Evolutionary conservation across 2,329 filamentous ascomycete species (phyloP).

Genomic region (Dryadomyces quercivorus): DNA sequence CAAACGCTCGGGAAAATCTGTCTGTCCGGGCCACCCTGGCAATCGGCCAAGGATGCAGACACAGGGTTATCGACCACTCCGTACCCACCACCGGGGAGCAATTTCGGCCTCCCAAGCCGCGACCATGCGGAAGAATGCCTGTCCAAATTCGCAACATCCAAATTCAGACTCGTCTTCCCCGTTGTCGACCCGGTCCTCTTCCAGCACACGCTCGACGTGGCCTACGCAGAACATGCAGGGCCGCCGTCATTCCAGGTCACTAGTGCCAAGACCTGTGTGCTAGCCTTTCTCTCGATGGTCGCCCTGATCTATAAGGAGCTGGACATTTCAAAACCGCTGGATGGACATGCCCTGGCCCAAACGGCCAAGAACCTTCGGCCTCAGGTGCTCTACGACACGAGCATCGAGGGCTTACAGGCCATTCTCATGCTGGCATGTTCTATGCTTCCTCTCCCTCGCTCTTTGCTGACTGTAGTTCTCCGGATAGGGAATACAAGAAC

Average conservation of each 20-base stretch:
- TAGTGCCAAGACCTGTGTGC: conserved; percentile 31
- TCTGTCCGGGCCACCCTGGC: conserved; percentile 13
- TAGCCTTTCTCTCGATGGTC: conserved; percentile 32
- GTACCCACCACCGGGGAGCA: not conserved
- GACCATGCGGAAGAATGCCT: conserved; percentile 16
- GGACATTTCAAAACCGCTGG: conserved; percentile 14
- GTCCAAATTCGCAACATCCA: conserved; percentile 18
- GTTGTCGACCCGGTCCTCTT: conserved; percentile 35
- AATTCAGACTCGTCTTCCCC: conserved; percentile 34
- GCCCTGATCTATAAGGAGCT: conserved; percentile 14
- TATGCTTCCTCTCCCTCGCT: not conserved
- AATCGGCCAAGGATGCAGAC: not conserved
- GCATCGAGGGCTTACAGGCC: conserved; percentile 30
- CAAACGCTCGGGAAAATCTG: conserved; percentile 17
- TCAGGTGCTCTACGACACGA: conserved; percentile 28
- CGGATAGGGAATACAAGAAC: conserved; percentile 17
- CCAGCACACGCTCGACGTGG: conserved; percentile 27
- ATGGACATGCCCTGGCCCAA: conserved; percentile 26
- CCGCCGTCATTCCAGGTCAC: conserved; percentile 15
- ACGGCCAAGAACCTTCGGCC: conserved; percentile 30
- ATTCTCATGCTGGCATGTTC: conserved; percentile 32
- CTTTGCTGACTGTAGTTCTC: not conserved
- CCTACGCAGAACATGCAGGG: conserved; percentile 22
- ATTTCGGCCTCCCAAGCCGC: not conserved
- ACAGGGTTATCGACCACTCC: not conserved